phyloP scores from a whole-genome alignment of 305 asterid species.

The Solanum hybrid region DNA sequence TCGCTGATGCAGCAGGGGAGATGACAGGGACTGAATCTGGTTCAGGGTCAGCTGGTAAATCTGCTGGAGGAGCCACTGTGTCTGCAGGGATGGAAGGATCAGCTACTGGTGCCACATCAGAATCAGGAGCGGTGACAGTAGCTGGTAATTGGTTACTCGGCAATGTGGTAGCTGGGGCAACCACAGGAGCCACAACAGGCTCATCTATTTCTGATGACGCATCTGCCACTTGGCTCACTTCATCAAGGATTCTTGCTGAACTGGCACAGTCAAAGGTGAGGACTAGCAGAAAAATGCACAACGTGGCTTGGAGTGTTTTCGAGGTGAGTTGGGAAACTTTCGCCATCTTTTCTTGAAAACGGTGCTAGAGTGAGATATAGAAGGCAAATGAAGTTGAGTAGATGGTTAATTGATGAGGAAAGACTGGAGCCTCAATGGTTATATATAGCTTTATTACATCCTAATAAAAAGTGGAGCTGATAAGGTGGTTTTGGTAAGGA shows the following conservation, averaged over 20 bases:
- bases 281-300: constrained; percentile 39
- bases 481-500: constrained; percentile 3
- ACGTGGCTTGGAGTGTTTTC: not conserved
- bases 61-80: constrained; percentile 36
- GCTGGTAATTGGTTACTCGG: constrained; percentile 17
- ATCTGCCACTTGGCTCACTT: constrained; percentile 11
- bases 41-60: constrained; percentile 8
- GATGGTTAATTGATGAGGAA: constrained; percentile 19
- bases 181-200: constrained; percentile 27
- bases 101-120: not conserved
- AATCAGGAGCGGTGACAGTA: not conserved
- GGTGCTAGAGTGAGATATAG: not conserved
- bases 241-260: constrained; percentile 42
- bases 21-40: not conserved
- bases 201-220: not conserved
- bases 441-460: constrained; percentile 18
- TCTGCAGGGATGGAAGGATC: constrained; percentile 2
- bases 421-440: not conserved
- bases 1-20: not conserved
- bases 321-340: constrained; percentile 5
- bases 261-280: constrained; percentile 24
- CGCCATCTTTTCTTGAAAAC: constrained; percentile 30
- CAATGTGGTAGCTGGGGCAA: constrained; percentile 23
- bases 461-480: constrained; percentile 6
- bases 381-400: not conserved